phyloP scores from a whole-genome alignment of 2,329 filamentous ascomycete genomes.

The Rhexocercosporidium sp. region DNA sequence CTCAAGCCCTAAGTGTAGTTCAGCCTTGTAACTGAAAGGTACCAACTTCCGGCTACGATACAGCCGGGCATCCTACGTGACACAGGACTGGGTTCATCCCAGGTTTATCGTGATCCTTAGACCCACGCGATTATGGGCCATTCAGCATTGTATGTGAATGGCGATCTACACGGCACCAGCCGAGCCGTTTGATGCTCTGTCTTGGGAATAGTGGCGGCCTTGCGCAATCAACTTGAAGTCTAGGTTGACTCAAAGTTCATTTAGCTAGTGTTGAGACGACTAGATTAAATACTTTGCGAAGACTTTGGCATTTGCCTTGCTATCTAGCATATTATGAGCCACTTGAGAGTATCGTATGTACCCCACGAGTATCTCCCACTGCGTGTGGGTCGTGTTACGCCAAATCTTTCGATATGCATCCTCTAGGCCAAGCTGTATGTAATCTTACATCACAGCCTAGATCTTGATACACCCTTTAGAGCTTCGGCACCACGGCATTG shows the following conservation, averaged over 20 bases:
- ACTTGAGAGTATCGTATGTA: neutral
- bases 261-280: neutral
- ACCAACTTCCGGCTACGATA: neutral
- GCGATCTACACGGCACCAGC: neutral
- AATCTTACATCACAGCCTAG: neutral
- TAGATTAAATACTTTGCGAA: neutral
- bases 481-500: neutral
- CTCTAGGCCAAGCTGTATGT: neutral
- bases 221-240: neutral
- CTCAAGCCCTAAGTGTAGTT: neutral
- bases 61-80: neutral
- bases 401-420: neutral
- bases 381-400: neutral
- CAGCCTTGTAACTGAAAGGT: neutral
- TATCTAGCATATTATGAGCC: neutral
- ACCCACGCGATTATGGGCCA: neutral
- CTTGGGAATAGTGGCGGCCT: neutral
- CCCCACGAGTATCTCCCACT: neutral
- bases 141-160: neutral
- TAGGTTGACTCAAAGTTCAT: neutral
- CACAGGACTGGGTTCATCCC: neutral
- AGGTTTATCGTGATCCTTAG: neutral
- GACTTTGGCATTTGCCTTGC: neutral
- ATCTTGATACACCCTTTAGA: neutral
- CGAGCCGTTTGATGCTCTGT: neutral